phyloP scores from a whole-genome alignment of 129 eudicot species.

The Helichrysum umbraculigerum region DNA sequence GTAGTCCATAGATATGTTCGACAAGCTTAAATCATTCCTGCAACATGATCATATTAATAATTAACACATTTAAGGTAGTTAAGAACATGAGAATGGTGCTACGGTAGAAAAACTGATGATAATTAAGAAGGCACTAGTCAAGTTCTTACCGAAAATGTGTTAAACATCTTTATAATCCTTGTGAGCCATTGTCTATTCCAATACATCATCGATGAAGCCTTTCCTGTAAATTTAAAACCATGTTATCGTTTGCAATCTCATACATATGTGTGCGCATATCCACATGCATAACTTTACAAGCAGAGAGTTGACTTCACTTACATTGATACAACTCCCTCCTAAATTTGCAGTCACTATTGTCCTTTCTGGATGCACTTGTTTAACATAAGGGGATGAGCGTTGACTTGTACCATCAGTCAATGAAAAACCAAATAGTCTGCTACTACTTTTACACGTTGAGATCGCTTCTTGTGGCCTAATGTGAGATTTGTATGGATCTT shows the following conservation, averaged over 20 bases:
- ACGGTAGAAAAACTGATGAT: no score
- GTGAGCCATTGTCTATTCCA: not conserved
- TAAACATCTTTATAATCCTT: not conserved
- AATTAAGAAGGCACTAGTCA: no score
- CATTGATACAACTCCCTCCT: not conserved
- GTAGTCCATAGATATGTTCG: no score
- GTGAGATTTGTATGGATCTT: not conserved
- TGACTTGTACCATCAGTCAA: constrained; percentile 18
- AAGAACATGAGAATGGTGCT: no score
- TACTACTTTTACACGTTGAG: constrained; percentile 7
- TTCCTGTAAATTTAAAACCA: not conserved
- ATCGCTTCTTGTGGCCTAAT: constrained; percentile 13
- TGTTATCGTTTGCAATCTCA: no score
- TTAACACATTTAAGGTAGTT: no score
- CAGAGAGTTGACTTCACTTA: not conserved
- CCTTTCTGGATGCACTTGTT: no score
- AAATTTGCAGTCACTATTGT: not conserved
- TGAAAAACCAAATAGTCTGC: constrained; percentile 20
- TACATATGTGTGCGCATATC: no score
- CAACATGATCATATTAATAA: no score
- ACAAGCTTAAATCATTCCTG: not conserved
- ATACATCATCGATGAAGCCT: not conserved
- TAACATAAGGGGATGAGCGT: not conserved
- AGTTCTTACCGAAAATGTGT: not conserved
- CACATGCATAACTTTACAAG: not conserved